phyloP scores from a whole-genome alignment of 2,329 filamentous ascomycete genomes.

The Apiospora hydei region DNA sequence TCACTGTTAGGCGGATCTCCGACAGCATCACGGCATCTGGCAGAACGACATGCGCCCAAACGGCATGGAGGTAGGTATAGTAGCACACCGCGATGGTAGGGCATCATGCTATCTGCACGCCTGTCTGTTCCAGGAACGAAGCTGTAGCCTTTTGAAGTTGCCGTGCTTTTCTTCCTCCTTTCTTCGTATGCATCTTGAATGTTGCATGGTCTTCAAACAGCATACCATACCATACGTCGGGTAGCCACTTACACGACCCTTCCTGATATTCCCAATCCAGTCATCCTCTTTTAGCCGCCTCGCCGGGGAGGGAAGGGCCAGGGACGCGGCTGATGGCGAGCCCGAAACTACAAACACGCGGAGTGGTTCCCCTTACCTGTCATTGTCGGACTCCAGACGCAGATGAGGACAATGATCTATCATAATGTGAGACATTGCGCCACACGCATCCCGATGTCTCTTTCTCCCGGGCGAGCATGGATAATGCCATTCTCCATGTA shows the following conservation, averaged over 20 bases:
- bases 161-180: neutral
- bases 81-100: slow-evolving; percentile 1
- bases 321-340: slow-evolving; percentile 14
- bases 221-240: slow-evolving; percentile 3
- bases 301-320: slow-evolving; percentile 9
- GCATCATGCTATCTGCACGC: neutral
- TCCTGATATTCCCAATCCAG: slow-evolving; percentile 7
- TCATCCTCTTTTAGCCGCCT: slow-evolving; percentile 10
- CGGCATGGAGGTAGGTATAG: neutral
- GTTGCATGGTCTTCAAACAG: neutral
- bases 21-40: slow-evolving; percentile 36
- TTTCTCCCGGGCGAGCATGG: neutral
- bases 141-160: neutral
- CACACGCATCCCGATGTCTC: slow-evolving; percentile 19
- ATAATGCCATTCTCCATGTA: slow-evolving; percentile 1
- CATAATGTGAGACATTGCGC: slow-evolving; percentile 23
- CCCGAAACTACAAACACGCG: slow-evolving; percentile 11
- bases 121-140: neutral
- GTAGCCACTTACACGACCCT: slow-evolving; percentile 15
- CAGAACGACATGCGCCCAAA: slow-evolving; percentile 13
- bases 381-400: neutral
- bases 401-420: slow-evolving; percentile 19
- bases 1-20: slow-evolving; percentile 37
- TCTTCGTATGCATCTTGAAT: no score
- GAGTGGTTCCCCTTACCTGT: slow-evolving; percentile 3